Percentiles rank a stretch among this genome's conserved stretches.
Evolutionary conservation across 148 eudicot species (phyloP).

Genomic region (Nepenthes gracilis): DNA sequence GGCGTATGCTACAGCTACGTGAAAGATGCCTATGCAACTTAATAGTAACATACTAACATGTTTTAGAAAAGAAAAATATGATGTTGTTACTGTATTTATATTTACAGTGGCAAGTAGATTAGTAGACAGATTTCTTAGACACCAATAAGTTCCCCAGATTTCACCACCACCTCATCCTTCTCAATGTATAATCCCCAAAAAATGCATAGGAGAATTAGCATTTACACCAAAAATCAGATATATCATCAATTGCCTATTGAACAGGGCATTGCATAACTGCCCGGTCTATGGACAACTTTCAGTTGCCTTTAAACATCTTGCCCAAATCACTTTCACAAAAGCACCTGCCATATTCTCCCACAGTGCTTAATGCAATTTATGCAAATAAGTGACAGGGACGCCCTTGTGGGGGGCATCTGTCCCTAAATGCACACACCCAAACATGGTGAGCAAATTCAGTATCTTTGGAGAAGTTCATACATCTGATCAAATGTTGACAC

Average conservation of each 20-base stretch:
- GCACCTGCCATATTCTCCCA: too few relatives aligned
- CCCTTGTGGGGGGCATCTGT: too few relatives aligned
- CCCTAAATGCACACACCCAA: too few relatives aligned
- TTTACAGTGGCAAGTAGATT: conserved; percentile 72
- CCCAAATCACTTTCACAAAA: too few relatives aligned
- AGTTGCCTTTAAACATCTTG: too few relatives aligned
- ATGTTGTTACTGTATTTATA: conserved; percentile 25
- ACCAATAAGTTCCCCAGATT: conserved; percentile 63
- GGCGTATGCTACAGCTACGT: conserved; percentile 70
- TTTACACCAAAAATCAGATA: neutral
- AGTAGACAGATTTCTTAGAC: conserved; percentile 67
- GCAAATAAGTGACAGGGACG: neutral
- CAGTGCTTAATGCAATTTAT: too few relatives aligned
- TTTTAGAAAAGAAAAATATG: neutral
- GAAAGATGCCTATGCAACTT: neutral
- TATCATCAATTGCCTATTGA: too few relatives aligned
- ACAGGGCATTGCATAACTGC: too few relatives aligned
- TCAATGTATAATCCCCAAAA: conserved; percentile 72
- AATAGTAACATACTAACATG: neutral
- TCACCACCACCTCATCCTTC: conserved; percentile 56
- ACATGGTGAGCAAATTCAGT: neutral
- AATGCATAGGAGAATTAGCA: neutral
- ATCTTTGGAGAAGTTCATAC: conserved; percentile 20
- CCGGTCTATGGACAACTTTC: neutral
- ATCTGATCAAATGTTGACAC: conserved; percentile 84